Conservation (phyloP, 352 stramenopile species). For the Aphanomyces euteiches region DNA sequence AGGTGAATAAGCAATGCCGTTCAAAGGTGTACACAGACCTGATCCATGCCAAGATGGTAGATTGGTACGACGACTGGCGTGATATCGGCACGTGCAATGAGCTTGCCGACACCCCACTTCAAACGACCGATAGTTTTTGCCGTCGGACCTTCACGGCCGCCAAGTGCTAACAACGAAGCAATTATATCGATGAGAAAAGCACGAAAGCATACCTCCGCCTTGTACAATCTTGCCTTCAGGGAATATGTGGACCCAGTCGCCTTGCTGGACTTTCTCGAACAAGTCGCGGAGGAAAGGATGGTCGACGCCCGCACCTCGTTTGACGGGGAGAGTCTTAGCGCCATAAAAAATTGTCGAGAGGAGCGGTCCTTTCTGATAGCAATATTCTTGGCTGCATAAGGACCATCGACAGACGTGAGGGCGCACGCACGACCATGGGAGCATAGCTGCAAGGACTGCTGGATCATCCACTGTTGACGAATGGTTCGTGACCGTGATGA, state of each 20-base stretch:
- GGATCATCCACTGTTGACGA: constrained; percentile 79
- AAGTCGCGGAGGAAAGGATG: constrained; percentile 75
- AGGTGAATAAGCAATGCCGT: background rate
- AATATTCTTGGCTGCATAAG: constrained; percentile 80
- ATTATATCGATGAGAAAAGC: background rate
- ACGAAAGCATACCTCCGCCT: constrained; percentile 39
- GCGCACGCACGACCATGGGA: constrained; percentile 63
- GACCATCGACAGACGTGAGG: constrained; percentile 65
- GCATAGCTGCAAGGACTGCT: constrained; percentile 63
- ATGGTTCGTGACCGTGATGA: constrained; percentile 85
- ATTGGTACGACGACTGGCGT: constrained; percentile 75
- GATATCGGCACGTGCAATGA: constrained; percentile 69
- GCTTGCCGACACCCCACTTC: constrained; percentile 85
- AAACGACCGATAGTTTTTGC: constrained; percentile 72
- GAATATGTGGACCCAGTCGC: constrained; percentile 85
- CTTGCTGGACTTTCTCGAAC: constrained; percentile 74
- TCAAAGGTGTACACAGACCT: constrained; percentile 26
- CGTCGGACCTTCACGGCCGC: constrained; percentile 54
- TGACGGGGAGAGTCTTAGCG: constrained; percentile 67
- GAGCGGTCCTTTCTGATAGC: constrained; percentile 59
- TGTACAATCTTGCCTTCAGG: constrained; percentile 84
- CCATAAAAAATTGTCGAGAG: constrained; percentile 60
- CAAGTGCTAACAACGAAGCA: constrained; percentile 43
- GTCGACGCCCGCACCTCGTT: constrained; percentile 67
- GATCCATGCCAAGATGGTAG: constrained; percentile 86